These are phyloP conservation scores for Ophiostoma sp. DNA, from an alignment of 2,329 filamentous ascomycete species.

Conservation along the genomic window DNA sequence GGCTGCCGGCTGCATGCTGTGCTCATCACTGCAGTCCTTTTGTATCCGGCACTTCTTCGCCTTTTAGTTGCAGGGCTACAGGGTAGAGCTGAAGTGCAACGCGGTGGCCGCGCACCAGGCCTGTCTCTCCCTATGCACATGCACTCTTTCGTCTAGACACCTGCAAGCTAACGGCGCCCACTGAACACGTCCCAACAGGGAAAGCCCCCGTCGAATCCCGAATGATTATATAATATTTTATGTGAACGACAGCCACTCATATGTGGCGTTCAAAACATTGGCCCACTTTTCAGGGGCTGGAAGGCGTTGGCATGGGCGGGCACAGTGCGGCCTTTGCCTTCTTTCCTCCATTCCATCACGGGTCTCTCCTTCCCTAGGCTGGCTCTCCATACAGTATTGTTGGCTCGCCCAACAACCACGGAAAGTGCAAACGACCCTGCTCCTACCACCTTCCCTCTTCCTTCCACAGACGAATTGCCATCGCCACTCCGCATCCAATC, in stretches of 20 bases:
- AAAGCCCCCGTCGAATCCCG: background rate
- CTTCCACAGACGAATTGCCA: background rate
- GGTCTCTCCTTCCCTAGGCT: conserved; percentile 6
- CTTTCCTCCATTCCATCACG: conserved; percentile 12
- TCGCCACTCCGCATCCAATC: background rate
- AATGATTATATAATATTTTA: background rate
- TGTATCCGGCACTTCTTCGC: background rate
- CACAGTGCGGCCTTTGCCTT: conserved; percentile 1
- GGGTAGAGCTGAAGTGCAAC: background rate
- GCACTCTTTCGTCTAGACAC: background rate
- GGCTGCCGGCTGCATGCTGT: background rate
- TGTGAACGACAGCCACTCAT: conserved; percentile 4
- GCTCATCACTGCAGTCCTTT: background rate
- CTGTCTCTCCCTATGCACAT: background rate
- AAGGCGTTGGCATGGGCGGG: conserved; percentile 3
- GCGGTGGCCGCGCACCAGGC: background rate
- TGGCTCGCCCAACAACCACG: conserved; percentile 1
- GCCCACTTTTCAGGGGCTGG: conserved; percentile 12
- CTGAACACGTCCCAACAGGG: conserved; percentile 4
- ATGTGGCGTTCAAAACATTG: conserved; percentile 4
- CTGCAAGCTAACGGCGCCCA: background rate
- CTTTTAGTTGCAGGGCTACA: background rate
- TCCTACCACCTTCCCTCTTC: background rate
- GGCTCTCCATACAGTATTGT: background rate
- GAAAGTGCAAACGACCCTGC: conserved; percentile 9